Evolutionary conservation across 148 eudicot species (phyloP), one percentile per base, ranked within the genome.

Genomic region (Silene uniflora): DNA sequence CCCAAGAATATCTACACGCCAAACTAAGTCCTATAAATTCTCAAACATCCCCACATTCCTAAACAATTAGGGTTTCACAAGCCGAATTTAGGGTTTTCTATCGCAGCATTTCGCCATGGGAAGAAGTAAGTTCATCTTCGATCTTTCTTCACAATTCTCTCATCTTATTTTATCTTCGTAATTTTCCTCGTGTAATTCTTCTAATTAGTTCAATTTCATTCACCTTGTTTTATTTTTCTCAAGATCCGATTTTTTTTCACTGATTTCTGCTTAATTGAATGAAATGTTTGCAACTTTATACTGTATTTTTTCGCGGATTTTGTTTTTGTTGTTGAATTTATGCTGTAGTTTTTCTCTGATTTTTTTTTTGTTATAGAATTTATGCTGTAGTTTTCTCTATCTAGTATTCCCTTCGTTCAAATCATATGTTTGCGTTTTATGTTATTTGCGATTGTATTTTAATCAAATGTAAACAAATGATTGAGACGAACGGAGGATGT

Each of bases 91-190:
- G 8, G 3, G 8, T 2, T 16, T n/a, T 22, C 42, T 29, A 10
- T 10, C 16, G 52, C 25, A 49, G n/a, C 16, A 18, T 69, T 69
- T 71, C 62, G 61, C 75, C 70, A 79, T 79, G 82, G 82, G 82
- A 0, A 74, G 82, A 74, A 79, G 82, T 79, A 75, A 62, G 82
- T 47, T 0, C 66, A 13, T 42, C 0, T 29, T 22, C 14, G 47
- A 27, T 17, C 52, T 58, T 52, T 4, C 32, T 52, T 11, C 18
- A 39, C 0, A 14, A 75, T 62, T 27, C 19, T 59, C 17, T 62
- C 7, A 7, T 61, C 17, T 77, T 54, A n/a, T 21, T 47, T 17
- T 6, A 32, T 24, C 19, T 4, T 16, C 52, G 1, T 47, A 11
- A 60, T 11, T 1, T 25, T 35, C 39, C 39, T 35, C 8, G 0